A percentile compares a stretch with the other conserved stretches of the same genome.
These are phyloP conservation scores for Aspergillus haitiensis DNA, from an alignment of 495 filamentous ascomycete species.

Conservation along the genomic window DNA sequence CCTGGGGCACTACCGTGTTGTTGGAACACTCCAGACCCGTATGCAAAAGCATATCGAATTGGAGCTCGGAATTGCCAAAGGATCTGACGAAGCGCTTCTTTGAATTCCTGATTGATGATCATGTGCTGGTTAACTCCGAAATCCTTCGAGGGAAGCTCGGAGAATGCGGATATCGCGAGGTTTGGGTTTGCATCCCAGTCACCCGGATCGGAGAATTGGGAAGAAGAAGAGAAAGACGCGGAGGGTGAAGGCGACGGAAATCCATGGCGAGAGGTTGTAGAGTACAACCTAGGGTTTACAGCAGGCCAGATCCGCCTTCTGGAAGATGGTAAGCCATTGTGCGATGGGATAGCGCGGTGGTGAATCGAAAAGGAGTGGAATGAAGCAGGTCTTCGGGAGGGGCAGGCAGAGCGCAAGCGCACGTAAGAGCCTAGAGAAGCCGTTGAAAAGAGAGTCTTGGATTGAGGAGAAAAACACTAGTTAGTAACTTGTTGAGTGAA, in stretches of 20 bases:
- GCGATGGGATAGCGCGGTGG: constrained; percentile 21
- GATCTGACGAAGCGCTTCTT: constrained; percentile 81
- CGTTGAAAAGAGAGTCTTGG: constrained; percentile 28
- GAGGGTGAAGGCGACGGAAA: constrained; percentile 25
- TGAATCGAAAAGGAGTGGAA: constrained; percentile 34
- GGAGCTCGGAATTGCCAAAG: constrained; percentile 92
- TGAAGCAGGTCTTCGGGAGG: constrained; percentile 25
- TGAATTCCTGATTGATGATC: constrained; percentile 89
- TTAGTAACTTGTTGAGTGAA: constrained; percentile 21
- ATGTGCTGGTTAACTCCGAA: constrained; percentile 97
- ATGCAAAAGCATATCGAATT: constrained; percentile 94
- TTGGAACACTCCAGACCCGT: constrained; percentile 94
- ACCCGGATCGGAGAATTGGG: constrained; percentile 31
- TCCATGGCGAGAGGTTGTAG: constrained; percentile 12
- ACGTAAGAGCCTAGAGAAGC: constrained; percentile 27
- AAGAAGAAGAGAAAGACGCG: constrained; percentile 41
- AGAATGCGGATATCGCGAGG: constrained; percentile 72
- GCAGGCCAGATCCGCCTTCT: constrained; percentile 14
- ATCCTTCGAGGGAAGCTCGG: constrained; percentile 80
- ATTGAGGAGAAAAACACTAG: constrained; percentile 11
- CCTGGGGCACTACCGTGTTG: constrained; percentile 59
- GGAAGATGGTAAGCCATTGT: constrained; percentile 25
- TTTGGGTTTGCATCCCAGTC: constrained; percentile 84
- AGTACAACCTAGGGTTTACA: constrained; percentile 19
- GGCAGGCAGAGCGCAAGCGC: constrained; percentile 25